phyloP scores from a whole-genome alignment of 495 filamentous ascomycete genomes.

The Aspergillus leporis region DNA sequence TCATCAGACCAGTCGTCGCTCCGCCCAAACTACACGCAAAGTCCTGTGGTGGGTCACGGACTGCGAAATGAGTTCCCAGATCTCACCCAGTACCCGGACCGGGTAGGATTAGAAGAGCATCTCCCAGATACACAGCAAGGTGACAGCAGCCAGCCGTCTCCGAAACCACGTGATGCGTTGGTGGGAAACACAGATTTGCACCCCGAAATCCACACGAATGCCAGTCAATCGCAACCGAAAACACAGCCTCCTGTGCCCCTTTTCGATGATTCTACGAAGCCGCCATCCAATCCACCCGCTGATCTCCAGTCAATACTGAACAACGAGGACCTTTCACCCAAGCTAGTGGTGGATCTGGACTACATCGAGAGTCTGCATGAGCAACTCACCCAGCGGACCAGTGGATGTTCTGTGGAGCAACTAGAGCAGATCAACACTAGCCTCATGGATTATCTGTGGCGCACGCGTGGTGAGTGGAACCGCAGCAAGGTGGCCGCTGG shows the following conservation, averaged over 20 bases:
- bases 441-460: conserved; percentile 89
- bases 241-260: conserved; percentile 50
- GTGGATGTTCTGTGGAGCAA: conserved; percentile 87
- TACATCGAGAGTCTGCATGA: conserved; percentile 57
- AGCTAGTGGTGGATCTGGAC: conserved; percentile 57
- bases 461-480: conserved; percentile 73
- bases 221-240: conserved; percentile 42
- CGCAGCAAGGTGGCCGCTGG: conserved; percentile 64
- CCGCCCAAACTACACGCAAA: conserved; percentile 61
- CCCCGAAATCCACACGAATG: conserved; percentile 33
- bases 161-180: conserved; percentile 24
- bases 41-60: conserved; percentile 37
- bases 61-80: conserved; percentile 37
- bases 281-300: conserved; percentile 25
- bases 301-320: conserved; percentile 49
- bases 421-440: conserved; percentile 90
- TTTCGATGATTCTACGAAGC: conserved; percentile 40
- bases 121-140: conserved; percentile 48
- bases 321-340: conserved; percentile 41
- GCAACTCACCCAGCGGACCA: conserved; percentile 61
- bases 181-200: conserved; percentile 23
- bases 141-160: conserved; percentile 43
- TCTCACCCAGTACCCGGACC: conserved; percentile 42
- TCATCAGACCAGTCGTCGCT: conserved; percentile 51
- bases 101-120: conserved; percentile 46